A percentile compares a stretch with the other conserved stretches of the same genome.
Conservation (phyloP, 2,329 filamentous ascomycete species). For the Trichoderma brevicompactum region DNA sequence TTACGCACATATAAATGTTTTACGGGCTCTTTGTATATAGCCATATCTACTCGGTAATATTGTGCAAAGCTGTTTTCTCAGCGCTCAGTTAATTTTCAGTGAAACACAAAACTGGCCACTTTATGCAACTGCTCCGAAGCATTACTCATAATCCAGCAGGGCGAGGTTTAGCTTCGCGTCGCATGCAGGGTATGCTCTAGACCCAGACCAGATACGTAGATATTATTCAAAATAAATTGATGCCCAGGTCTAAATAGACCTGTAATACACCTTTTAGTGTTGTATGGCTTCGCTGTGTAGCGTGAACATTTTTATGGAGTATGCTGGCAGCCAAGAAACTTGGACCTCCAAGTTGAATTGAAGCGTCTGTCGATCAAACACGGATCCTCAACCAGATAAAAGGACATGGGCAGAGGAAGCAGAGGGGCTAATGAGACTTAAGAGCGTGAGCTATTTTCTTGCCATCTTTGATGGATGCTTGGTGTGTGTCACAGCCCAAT, state of each 20-base stretch:
- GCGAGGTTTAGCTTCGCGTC: background rate
- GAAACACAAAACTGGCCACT: background rate
- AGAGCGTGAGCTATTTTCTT: background rate
- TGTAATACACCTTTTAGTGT: too few species aligned
- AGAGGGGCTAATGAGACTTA: background rate
- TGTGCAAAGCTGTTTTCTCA: too few species aligned
- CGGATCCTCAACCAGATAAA: too few species aligned
- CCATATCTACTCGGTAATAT: background rate
- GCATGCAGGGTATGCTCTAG: background rate
- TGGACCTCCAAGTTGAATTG: background rate
- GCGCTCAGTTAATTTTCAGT: background rate
- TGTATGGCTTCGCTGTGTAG: background rate
- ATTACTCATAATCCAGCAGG: background rate
- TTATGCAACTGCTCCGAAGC: too few species aligned
- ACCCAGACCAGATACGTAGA: background rate
- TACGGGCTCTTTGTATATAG: background rate
- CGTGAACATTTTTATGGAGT: background rate
- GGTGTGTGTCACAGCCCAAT: background rate
- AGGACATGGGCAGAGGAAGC: background rate
- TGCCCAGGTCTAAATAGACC: background rate
- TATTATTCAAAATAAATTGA: background rate
- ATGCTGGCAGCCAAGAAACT: background rate
- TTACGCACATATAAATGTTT: too few species aligned
- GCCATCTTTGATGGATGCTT: conserved; percentile 1
- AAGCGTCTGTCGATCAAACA: background rate